phyloP scores from a whole-genome alignment of 768 basidiomycete species.

The Boletus coccyginus region DNA sequence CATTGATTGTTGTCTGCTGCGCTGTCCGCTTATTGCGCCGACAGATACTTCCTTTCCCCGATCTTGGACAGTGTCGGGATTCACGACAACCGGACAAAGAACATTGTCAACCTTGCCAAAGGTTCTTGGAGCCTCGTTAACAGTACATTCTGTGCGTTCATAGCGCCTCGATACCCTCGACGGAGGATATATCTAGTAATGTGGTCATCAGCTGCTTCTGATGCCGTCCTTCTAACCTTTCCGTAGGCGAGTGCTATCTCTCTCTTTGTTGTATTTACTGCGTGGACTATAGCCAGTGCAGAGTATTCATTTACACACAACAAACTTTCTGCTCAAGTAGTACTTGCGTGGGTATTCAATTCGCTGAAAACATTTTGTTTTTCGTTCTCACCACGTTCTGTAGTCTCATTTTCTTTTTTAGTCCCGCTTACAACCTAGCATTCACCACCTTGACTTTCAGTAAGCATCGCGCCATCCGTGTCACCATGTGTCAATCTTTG shows the following conservation, averaged over 20 bases:
- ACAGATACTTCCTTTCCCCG: conserved; percentile 11
- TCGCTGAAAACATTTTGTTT: background rate
- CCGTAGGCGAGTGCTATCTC: conserved; percentile 7
- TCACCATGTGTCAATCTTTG: background rate
- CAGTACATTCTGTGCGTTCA: background rate
- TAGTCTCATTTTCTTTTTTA: conserved; percentile 1
- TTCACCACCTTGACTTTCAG: background rate
- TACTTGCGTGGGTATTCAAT: background rate
- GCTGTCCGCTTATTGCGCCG: background rate
- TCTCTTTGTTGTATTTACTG: conserved; percentile 3
- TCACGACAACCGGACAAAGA: conserved; percentile 13
- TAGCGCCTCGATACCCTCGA: conserved; percentile 7
- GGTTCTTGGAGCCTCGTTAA: background rate
- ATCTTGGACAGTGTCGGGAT: conserved; percentile 7
- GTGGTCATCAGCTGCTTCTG: background rate
- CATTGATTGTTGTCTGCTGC: background rate
- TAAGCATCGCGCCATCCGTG: background rate
- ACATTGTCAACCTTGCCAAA: conserved; percentile 1
- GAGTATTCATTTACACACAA: conserved; percentile 14
- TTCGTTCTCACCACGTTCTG: background rate
- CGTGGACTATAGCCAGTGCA: conserved; percentile 15
- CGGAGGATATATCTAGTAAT: background rate
- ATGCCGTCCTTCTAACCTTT: background rate
- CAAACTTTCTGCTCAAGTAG: background rate
- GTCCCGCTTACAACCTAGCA: background rate